These are phyloP conservation scores for Pezicula carpinea DNA, from an alignment of 2,329 filamentous ascomycete species.

Conservation along the genomic window DNA sequence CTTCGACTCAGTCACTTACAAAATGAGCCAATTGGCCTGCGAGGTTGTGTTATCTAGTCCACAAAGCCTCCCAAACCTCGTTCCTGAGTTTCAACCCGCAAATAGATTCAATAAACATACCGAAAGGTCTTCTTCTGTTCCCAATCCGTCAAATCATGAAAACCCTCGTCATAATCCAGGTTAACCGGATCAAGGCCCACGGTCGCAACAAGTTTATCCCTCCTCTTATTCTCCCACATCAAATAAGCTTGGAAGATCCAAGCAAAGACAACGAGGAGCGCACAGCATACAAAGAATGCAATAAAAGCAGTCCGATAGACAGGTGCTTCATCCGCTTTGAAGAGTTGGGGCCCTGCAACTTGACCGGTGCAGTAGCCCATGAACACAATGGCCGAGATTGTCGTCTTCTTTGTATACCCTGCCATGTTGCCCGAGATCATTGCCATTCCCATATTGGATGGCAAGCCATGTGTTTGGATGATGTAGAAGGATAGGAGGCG, in stretches of 20 bases:
- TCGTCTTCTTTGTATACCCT: conserved; percentile 69
- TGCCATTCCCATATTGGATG: conserved; percentile 27
- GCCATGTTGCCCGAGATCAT: conserved; percentile 59
- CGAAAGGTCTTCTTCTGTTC: background rate
- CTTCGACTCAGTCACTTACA: no score
- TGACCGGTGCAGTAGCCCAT: conserved; percentile 72
- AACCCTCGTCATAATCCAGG: background rate
- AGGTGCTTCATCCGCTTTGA: background rate
- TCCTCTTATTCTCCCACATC: background rate
- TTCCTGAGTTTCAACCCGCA: no score
- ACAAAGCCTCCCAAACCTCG: no score
- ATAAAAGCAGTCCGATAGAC: conserved; percentile 1
- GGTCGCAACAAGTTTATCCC: background rate
- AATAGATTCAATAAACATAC: no score
- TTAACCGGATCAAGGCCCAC: no score
- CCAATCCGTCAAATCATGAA: conserved; percentile 1
- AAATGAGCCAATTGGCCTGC: no score
- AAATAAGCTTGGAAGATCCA: background rate
- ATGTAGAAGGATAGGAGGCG: background rate
- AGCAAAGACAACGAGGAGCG: no score
- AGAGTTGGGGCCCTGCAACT: conserved; percentile 35
- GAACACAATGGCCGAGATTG: conserved; percentile 66
- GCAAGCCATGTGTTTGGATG: background rate
- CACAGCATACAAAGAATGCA: background rate
- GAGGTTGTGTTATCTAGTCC: no score